These are phyloP conservation scores for Lecanicillium sp. DNA, from an alignment of 2,329 filamentous ascomycete species.

Conservation along the genomic window DNA sequence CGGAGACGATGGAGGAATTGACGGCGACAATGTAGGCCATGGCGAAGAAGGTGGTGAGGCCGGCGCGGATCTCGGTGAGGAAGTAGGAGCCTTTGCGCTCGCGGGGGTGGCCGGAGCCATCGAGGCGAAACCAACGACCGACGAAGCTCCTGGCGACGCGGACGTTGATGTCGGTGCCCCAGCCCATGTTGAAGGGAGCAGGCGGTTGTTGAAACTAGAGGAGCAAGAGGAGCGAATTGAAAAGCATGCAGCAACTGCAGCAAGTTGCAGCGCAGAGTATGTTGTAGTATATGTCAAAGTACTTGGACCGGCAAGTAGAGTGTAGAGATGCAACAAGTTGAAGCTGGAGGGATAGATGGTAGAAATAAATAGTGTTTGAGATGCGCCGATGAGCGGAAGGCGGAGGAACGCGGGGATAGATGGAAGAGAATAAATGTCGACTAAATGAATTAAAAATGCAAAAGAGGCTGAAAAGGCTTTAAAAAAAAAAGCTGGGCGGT, in stretches of 20 bases:
- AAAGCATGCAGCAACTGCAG: no score
- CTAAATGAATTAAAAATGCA: neutral
- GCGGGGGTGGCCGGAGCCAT: slow-evolving; percentile 70
- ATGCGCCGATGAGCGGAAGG: no score
- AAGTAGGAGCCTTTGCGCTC: slow-evolving; percentile 72
- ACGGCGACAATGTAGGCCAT: slow-evolving; percentile 51
- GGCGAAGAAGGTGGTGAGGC: slow-evolving; percentile 72
- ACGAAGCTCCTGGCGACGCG: slow-evolving; percentile 59
- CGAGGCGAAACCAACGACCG: slow-evolving; percentile 71
- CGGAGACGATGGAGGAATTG: slow-evolving; percentile 49
- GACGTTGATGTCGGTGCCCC: slow-evolving; percentile 45
- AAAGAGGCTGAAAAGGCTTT: no score
- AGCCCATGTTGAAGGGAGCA: slow-evolving; percentile 34
- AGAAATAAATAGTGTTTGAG: no score
- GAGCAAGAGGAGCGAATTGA: neutral
- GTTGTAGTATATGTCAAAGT: no score
- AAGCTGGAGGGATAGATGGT: no score
- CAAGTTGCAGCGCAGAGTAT: no score
- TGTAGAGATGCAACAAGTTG: no score
- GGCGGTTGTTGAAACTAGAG: neutral
- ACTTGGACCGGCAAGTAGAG: no score
- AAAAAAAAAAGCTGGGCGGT: no score
- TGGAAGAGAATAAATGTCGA: neutral
- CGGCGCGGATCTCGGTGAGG: slow-evolving; percentile 77
- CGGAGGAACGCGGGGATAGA: neutral